A percentile compares a stretch with the other conserved stretches of the same genome.
These are phyloP conservation scores for Cyclotella kingstonii DNA, from an alignment of 108 stramenopile genomes.

Conservation along the genomic window DNA sequence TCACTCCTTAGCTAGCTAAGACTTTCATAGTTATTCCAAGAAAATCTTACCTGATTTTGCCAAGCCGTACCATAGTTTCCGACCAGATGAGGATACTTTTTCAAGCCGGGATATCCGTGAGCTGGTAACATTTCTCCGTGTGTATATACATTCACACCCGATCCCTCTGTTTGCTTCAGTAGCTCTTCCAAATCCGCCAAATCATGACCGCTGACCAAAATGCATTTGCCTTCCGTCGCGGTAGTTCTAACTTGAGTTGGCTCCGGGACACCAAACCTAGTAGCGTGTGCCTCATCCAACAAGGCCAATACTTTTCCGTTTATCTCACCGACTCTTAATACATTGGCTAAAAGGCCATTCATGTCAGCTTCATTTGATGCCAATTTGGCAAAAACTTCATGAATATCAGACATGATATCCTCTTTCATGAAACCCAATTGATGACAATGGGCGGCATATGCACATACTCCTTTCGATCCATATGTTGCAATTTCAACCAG, in stretches of 20 bases:
- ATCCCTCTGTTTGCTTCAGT: constrained; percentile 81
- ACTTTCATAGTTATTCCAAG: no score
- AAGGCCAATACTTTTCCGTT: constrained; percentile 59
- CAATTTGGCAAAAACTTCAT: constrained; percentile 58
- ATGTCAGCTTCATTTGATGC: constrained; percentile 61
- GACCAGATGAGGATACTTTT: constrained; percentile 67
- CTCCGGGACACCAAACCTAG: constrained; percentile 55
- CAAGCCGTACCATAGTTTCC: constrained; percentile 85
- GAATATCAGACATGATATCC: constrained; percentile 55
- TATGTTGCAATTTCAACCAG: constrained; percentile 73
- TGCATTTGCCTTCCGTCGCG: constrained; percentile 69
- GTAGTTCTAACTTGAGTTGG: constrained; percentile 65
- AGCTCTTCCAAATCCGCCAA: constrained; percentile 60
- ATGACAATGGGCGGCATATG: constrained; percentile 73
- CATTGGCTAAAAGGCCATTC: constrained; percentile 65
- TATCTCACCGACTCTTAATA: constrained; percentile 59
- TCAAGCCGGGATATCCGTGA: constrained; percentile 75
- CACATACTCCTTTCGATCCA: constrained; percentile 66
- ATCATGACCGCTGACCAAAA: constrained; percentile 83
- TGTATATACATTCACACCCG: constrained; percentile 82
- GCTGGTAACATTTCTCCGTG: constrained; percentile 90
- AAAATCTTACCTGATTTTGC: constrained; percentile 64
- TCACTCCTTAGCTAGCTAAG: no score
- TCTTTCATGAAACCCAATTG: constrained; percentile 57
- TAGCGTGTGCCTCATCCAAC: constrained; percentile 67